Evolutionary conservation across 306 rosid species (phyloP).

Genomic region (Boehmeria nivea): DNA sequence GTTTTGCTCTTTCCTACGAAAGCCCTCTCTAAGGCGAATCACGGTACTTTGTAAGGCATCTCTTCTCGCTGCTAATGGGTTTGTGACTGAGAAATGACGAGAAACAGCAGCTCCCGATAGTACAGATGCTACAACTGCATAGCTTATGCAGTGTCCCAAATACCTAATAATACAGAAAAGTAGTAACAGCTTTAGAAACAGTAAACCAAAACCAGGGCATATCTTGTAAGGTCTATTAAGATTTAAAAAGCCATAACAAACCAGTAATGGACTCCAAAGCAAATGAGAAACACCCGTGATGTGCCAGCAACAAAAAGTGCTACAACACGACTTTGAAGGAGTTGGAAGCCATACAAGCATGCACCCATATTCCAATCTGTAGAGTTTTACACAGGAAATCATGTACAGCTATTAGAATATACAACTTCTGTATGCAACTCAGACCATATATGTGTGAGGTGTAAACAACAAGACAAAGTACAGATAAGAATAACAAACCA

Average conservation of each 20-base stretch:
- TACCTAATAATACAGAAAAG: constrained; percentile 50
- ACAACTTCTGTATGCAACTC: too few relatives aligned
- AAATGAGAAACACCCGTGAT: constrained; percentile 93
- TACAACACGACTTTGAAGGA: constrained; percentile 78
- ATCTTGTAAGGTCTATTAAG: background rate
- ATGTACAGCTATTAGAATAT: background rate
- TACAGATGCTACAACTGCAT: constrained; percentile 92
- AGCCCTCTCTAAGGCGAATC: constrained; percentile 94
- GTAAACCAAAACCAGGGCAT: constrained; percentile 13
- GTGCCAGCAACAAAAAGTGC: constrained; percentile 93
- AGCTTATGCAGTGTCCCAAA: constrained; percentile 98
- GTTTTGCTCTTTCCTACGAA: constrained; percentile 88
- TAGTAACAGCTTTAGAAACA: constrained; percentile 21
- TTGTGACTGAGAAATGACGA: constrained; percentile 81
- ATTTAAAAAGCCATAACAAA: constrained; percentile 32
- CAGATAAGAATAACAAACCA: constrained; percentile 43
- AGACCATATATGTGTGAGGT: background rate
- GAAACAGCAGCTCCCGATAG: constrained; percentile 92
- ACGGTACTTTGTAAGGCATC: constrained; percentile 99
- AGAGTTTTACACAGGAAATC: constrained; percentile 16
- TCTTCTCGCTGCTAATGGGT: constrained; percentile 96
- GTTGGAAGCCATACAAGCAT: constrained; percentile 92
- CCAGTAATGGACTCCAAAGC: constrained; percentile 99
- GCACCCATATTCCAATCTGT: constrained; percentile 99
- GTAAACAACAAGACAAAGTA: constrained; percentile 17